Conservation (phyloP, 129 eudicot species). For the Lonicera japonica region DNA sequence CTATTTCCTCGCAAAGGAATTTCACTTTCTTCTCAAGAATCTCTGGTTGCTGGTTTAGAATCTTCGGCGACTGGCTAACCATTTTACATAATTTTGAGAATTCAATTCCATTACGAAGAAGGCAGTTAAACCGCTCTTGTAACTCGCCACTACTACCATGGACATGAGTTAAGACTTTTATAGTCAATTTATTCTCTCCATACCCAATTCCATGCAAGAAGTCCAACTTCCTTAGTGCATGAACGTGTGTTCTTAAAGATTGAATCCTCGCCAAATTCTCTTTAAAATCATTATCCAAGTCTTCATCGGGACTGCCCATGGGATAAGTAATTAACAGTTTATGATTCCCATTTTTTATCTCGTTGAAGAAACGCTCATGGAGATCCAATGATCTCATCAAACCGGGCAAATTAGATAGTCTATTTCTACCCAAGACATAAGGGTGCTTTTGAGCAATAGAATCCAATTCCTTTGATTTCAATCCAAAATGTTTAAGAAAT, state of each 20-base stretch:
- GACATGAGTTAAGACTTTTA: slow-evolving; percentile 28
- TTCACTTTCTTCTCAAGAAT: slow-evolving; percentile 36
- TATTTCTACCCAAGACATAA: slow-evolving; percentile 60
- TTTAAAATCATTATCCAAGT: slow-evolving; percentile 32
- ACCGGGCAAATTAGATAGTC: slow-evolving; percentile 52
- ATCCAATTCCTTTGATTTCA: slow-evolving; percentile 22
- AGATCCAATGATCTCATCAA: slow-evolving; percentile 61
- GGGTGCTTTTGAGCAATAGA: slow-evolving; percentile 31
- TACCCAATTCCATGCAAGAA: slow-evolving; percentile 66
- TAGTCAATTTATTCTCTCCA: slow-evolving; percentile 49
- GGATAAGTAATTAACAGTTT: slow-evolving; percentile 31
- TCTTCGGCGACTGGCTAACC: slow-evolving; percentile 36
- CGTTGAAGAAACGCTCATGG: slow-evolving; percentile 58
- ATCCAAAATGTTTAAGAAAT: slow-evolving; percentile 46
- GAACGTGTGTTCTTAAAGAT: slow-evolving; percentile 22
- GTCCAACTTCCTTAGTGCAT: slow-evolving; percentile 35
- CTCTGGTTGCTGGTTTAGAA: slow-evolving; percentile 51
- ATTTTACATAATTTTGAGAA: slow-evolving; percentile 61
- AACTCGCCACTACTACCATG: slow-evolving; percentile 40
- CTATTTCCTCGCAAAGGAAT: slow-evolving; percentile 44
- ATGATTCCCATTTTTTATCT: slow-evolving; percentile 41
- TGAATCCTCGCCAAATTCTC: slow-evolving; percentile 30
- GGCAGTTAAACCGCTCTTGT: slow-evolving; percentile 48
- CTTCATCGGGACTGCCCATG: slow-evolving; percentile 30
- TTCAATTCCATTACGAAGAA: slow-evolving; percentile 45